A percentile compares a stretch with the other conserved stretches of the same genome.
Conservation (phyloP, 129 eudicot species). For the Chrysanthemum seticuspe region DNA sequence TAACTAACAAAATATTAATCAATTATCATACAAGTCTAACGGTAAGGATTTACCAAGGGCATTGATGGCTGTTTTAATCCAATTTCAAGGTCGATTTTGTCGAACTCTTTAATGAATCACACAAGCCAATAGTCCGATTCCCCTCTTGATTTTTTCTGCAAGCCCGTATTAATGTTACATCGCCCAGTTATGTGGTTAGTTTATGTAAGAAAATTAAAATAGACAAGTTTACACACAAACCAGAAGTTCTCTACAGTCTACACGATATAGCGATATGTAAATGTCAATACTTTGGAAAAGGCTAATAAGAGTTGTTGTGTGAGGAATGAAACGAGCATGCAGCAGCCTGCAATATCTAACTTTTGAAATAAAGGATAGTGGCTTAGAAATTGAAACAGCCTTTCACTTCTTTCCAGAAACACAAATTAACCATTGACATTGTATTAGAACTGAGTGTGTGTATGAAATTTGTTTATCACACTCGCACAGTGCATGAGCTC, state of each 20-base stretch:
- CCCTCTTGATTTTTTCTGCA: background rate
- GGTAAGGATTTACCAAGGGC: background rate
- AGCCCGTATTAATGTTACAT: too few relatives aligned
- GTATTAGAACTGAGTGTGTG: background rate
- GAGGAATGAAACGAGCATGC: background rate
- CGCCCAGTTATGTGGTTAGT: background rate
- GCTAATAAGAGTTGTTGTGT: background rate
- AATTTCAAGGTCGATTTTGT: background rate
- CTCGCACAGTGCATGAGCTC: too few relatives aligned
- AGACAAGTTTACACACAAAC: background rate
- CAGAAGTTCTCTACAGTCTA: background rate
- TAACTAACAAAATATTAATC: background rate
- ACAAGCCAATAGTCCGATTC: background rate
- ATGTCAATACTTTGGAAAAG: background rate
- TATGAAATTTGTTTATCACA: too few relatives aligned
- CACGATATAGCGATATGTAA: background rate
- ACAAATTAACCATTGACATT: background rate
- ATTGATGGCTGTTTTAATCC: background rate
- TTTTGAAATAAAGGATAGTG: background rate
- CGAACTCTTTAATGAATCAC: background rate
- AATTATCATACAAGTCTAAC: background rate
- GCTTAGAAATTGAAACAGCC: background rate
- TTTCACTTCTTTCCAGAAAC: constrained; percentile 1
- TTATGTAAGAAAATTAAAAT: background rate
- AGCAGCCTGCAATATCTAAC: too few relatives aligned